Evolutionary conservation across 2,329 filamentous ascomycete species (phyloP), one percentile per base, ranked within the genome.

Genomic region (Hypoxylon rubiginosum): DNA sequence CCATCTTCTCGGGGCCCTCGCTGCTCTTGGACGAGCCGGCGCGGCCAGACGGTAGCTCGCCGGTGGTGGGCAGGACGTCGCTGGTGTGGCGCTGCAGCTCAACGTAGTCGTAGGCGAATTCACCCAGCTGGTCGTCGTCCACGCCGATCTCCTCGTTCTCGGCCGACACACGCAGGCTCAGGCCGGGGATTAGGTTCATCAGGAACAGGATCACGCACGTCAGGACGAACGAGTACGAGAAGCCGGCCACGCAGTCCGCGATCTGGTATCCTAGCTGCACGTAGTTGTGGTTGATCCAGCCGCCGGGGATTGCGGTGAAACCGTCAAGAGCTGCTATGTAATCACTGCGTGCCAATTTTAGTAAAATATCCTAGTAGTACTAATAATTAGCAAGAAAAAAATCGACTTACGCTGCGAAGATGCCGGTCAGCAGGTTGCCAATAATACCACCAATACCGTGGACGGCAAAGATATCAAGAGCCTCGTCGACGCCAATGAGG

Each of bases 401-500:
- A n/a, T n/a, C 21, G 19, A 83, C 85, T 76, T 79, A 88, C 85
- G 91, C 89, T 72, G 88, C 92, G 76, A 95, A 93, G 68, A 95
- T 81, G 69, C 90, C 92, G 61, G 93, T 95, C 80, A 92, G 84
- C 64, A 94, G 80, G 73, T 97, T 92, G 54, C 93, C 93, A 62
- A 91, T 85, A 70, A 96, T 92, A 71, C 93, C 93, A 52, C 93
- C 93, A 69, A 97, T 82, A 75, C 88, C 93, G 86, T 97, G 93
- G 80, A 96, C 92, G 71, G 93, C 93, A 80, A 97, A 96, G 74
- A 97, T 90, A 82, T 97, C 93, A 80, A 97, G 92, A 5, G 92
- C 91, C 77, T 97, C 93, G 73, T 97, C 93, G 60, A 97, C 90
- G 68, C 89, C 89, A 75, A 97, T 84, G 52, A 85, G 58, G 73